Evolutionary conservation across 768 basidiomycete species (phyloP).

Genomic region (Phlebiopsis flavidoalba): DNA sequence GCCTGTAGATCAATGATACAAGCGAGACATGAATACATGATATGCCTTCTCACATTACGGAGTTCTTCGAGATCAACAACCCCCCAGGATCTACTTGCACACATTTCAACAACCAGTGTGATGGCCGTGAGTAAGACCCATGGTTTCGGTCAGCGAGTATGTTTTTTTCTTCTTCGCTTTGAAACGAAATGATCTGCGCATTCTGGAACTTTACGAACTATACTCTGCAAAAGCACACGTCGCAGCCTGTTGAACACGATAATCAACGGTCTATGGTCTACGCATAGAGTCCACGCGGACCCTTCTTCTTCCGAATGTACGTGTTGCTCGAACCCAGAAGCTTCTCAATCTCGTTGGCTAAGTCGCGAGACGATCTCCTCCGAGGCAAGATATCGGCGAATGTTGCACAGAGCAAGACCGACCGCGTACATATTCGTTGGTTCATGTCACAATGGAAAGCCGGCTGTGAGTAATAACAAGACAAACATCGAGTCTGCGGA

Average conservation of each 20-base stretch:
- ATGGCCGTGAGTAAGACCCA: constrained; percentile 93
- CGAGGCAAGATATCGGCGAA: constrained; percentile 98
- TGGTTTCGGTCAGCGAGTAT: constrained; percentile 95
- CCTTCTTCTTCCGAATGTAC: constrained; percentile 97
- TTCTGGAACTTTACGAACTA: constrained; percentile 93
- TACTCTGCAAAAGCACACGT: constrained; percentile 93
- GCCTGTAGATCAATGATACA: constrained; percentile 50
- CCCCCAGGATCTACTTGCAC: constrained; percentile 72
- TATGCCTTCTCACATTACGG: constrained; percentile 60
- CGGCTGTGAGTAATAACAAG: constrained; percentile 9
- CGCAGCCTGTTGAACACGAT: constrained; percentile 58
- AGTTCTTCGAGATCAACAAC: constrained; percentile 80
- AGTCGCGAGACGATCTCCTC: constrained; percentile 99
- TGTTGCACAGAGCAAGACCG: constrained; percentile 92
- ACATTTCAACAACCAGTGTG: constrained; percentile 94
- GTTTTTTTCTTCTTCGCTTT: constrained; percentile 85
- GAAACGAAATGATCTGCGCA: constrained; percentile 86
- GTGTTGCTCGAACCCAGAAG: constrained; percentile 95
- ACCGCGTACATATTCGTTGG: constrained; percentile 99
- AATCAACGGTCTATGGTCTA: neutral
- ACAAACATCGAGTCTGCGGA: neutral
- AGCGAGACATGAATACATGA: neutral
- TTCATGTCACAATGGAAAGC: constrained; percentile 88
- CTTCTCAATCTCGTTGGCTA: constrained; percentile 97
- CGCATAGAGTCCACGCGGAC: constrained; percentile 13